phyloP scores from a whole-genome alignment of 352 stramenopile species.

The Globisporangium middletonii region DNA sequence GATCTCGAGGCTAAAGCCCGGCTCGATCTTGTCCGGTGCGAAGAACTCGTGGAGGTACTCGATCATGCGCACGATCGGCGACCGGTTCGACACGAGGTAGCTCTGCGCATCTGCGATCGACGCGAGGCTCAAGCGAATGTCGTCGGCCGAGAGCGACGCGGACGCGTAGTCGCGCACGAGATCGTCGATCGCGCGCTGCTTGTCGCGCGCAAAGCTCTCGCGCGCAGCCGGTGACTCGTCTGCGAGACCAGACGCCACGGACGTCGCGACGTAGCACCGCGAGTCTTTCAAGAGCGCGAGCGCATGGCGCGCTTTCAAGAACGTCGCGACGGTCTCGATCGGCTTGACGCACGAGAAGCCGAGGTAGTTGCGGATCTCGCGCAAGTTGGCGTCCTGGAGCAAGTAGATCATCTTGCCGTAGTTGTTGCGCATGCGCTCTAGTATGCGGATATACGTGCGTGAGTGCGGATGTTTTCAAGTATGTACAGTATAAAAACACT shows the following conservation, averaged over 20 bases:
- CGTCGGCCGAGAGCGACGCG: conserved; percentile 34
- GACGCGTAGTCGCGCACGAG: conserved; percentile 42
- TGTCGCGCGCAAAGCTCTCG: conserved; percentile 12
- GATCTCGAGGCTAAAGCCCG: conserved; percentile 46
- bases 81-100: conserved; percentile 51
- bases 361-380: conserved; percentile 61
- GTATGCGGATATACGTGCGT: background rate
- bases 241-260: conserved; percentile 17
- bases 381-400: conserved; percentile 86
- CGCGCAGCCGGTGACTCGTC: conserved; percentile 9
- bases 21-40: conserved; percentile 33
- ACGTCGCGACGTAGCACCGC: conserved; percentile 56
- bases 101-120: conserved; percentile 56
- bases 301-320: conserved; percentile 61
- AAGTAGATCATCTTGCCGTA: conserved; percentile 96
- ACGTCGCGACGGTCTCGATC: conserved; percentile 69
- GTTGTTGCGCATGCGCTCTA: conserved; percentile 83
- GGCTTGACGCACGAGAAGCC: conserved; percentile 69
- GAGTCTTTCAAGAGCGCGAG: conserved; percentile 72
- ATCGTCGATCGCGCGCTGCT: conserved; percentile 19
- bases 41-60: conserved; percentile 56
- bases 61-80: conserved; percentile 62
- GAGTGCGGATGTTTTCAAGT: background rate
- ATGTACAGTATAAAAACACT: background rate
- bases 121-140: conserved; percentile 43